A percentile compares a stretch with the other conserved stretches of the same genome.
Conservation (phyloP, 202 grass and related monocot species). For the Setaria italica region DNA sequence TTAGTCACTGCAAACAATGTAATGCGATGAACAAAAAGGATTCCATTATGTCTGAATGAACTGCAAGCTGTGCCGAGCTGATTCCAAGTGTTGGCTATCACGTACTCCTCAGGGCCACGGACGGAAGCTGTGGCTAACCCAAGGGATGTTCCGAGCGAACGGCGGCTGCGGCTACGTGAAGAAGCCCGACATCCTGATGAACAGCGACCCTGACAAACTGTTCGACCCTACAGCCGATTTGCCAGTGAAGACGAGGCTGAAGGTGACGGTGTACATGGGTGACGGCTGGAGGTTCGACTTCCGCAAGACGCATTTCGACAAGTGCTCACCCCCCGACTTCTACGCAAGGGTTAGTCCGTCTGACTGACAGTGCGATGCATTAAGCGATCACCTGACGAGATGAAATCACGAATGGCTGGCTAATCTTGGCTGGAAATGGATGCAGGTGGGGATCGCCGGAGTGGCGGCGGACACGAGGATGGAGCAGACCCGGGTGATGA, state of each 20-base stretch:
- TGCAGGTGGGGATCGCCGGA: constrained; percentile 75
- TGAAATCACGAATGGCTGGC: neutral
- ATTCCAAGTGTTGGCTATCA: too few species aligned
- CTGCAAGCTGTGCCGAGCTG: too few species aligned
- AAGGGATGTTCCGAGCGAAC: constrained; percentile 87
- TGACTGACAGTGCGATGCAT: neutral
- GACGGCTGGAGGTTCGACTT: constrained; percentile 91
- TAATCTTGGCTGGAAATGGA: too few species aligned
- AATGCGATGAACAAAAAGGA: too few species aligned
- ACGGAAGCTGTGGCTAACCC: constrained; percentile 77
- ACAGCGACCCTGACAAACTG: constrained; percentile 22
- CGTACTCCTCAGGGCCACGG: constrained; percentile 57
- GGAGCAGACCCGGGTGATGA: constrained; percentile 53
- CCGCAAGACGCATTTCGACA: constrained; percentile 68
- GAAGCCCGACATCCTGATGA: constrained; percentile 75
- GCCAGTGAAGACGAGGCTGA: constrained; percentile 61
- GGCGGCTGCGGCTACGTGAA: constrained; percentile 95
- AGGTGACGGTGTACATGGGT: constrained; percentile 85
- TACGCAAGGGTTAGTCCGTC: constrained; percentile 62
- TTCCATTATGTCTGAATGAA: too few species aligned
- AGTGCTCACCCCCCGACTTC: constrained; percentile 83
- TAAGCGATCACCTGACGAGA: neutral
- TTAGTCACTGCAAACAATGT: too few species aligned
- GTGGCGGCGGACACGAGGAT: constrained; percentile 64
- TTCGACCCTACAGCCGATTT: constrained; percentile 60